A percentile compares a stretch with the other conserved stretches of the same genome.
Evolutionary conservation across 192 early-diverging fungal genomes (phyloP).

Genomic region (Chytriomyces hyalinus): DNA sequence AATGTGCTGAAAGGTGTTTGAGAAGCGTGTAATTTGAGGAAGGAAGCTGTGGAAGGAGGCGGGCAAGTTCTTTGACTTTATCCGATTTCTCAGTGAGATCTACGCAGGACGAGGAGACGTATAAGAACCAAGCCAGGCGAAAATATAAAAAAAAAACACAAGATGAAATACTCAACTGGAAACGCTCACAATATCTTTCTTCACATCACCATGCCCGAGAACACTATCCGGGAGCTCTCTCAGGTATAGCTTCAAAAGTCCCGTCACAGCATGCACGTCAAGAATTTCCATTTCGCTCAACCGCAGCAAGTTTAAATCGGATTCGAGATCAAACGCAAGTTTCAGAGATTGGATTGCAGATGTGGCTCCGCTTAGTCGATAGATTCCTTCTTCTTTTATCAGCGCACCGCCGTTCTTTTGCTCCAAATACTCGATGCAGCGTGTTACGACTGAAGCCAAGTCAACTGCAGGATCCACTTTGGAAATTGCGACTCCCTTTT

Average conservation of each 20-base stretch:
- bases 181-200: constrained; percentile 81
- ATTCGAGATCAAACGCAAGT: constrained; percentile 80
- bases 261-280: constrained; percentile 92
- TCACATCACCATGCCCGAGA: constrained; percentile 81
- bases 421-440: constrained; percentile 98
- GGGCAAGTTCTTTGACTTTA: constrained; percentile 79
- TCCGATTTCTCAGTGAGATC: constrained; percentile 80
- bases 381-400: constrained; percentile 87
- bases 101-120: constrained; percentile 16
- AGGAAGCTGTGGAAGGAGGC: constrained; percentile 79
- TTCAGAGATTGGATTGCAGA: constrained; percentile 75
- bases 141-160: neutral
- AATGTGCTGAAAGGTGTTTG: constrained; percentile 83
- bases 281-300: constrained; percentile 54
- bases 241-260: constrained; percentile 89
- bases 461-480: constrained; percentile 74
- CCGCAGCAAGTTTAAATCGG: constrained; percentile 72
- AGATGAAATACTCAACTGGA: constrained; percentile 43
- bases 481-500: constrained; percentile 74
- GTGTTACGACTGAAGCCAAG: constrained; percentile 86
- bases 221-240: constrained; percentile 80
- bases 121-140: neutral
- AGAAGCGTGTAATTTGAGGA: constrained; percentile 90
- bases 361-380: constrained; percentile 85
- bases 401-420: constrained; percentile 14